Conservation (phyloP, 208 protist species). For the Trypanosoma cruzi region DNA sequence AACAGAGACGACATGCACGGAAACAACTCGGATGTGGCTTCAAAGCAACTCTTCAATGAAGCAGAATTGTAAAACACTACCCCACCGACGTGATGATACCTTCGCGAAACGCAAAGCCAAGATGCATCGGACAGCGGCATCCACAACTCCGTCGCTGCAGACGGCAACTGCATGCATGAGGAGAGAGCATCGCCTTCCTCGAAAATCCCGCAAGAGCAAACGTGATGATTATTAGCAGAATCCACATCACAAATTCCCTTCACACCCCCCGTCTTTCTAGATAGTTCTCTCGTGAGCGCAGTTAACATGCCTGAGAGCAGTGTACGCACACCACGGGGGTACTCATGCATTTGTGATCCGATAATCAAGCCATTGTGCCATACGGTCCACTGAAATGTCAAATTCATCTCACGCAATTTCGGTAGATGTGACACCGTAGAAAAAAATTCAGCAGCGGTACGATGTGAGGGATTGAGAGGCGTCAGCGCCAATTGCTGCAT, state of each 20-base stretch:
- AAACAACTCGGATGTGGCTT: background rate
- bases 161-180: background rate
- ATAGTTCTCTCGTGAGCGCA: background rate
- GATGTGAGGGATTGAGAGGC: background rate
- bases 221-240: background rate
- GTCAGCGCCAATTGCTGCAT: background rate
- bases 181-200: background rate
- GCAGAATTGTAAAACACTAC: constrained; percentile 29
- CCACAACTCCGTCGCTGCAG: constrained; percentile 17
- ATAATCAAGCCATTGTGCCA: constrained; percentile 19
- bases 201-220: background rate
- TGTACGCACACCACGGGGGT: constrained; percentile 17
- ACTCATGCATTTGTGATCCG: constrained; percentile 24
- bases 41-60: constrained; percentile 19
- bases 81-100: constrained; percentile 10
- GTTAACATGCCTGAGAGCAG: constrained; percentile 16
- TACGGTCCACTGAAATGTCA: constrained; percentile 30
- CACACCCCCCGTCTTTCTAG: background rate
- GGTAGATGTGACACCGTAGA: background rate
- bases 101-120: constrained; percentile 18
- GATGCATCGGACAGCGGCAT: background rate
- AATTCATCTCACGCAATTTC: constrained; percentile 12
- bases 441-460: background rate
- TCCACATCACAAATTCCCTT: background rate
- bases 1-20: constrained; percentile 7